Conservation (phyloP, 495 filamentous ascomycete genomes). For the Hapsidospora chrysogenum region DNA sequence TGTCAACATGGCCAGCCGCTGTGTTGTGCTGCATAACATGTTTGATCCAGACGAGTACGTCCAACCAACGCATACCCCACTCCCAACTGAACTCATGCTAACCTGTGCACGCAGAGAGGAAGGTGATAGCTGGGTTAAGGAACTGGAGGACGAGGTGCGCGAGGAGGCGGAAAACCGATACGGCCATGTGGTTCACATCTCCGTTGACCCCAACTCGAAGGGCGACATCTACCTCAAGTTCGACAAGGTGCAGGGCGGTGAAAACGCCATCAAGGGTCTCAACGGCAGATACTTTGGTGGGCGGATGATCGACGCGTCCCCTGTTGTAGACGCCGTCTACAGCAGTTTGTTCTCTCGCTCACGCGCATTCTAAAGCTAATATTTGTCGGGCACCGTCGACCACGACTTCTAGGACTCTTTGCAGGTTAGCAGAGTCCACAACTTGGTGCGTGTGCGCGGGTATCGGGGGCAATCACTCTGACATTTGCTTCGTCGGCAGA, state of each 20-base stretch:
- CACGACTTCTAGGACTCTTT: slow-evolving; percentile 22
- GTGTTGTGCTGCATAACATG: slow-evolving; percentile 89
- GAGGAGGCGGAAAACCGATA: slow-evolving; percentile 90
- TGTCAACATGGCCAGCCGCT: slow-evolving; percentile 85
- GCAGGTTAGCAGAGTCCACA: slow-evolving; percentile 6
- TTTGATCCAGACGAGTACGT: slow-evolving; percentile 85
- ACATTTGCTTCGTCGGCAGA: too few relatives aligned
- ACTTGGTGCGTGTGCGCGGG: too few relatives aligned
- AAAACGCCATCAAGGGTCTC: slow-evolving; percentile 93
- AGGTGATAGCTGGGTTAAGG: slow-evolving; percentile 79
- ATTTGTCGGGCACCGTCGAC: slow-evolving; percentile 16
- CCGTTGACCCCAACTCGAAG: slow-evolving; percentile 79
- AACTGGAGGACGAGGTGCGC: slow-evolving; percentile 86
- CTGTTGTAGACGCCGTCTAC: slow-evolving; percentile 96
- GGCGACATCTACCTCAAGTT: slow-evolving; percentile 99
- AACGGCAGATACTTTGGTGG: slow-evolving; percentile 94
- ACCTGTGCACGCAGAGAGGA: slow-evolving; percentile 48
- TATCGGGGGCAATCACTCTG: too few relatives aligned
- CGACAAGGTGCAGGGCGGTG: slow-evolving; percentile 80
- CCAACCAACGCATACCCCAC: too few relatives aligned
- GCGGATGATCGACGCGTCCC: slow-evolving; percentile 75
- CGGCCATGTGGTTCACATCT: slow-evolving; percentile 95
- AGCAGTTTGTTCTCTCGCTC: slow-evolving; percentile 87
- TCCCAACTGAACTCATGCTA: too few relatives aligned
- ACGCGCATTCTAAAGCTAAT: slow-evolving; percentile 50